phyloP scores from a whole-genome alignment of 306 rosid species.

The Rubus idaeus region DNA sequence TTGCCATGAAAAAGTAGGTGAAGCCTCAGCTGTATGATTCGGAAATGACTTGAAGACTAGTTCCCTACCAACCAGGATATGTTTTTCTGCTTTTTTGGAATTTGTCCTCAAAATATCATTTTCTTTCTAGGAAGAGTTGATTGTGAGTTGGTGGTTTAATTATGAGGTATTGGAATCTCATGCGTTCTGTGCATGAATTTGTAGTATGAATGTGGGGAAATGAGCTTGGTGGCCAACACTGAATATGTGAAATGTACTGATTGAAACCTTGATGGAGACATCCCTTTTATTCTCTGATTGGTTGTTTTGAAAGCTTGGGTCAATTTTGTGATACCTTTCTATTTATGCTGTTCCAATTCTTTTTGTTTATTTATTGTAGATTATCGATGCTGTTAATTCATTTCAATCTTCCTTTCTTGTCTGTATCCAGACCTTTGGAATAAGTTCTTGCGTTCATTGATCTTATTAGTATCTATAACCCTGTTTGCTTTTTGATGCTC shows the following conservation, averaged over 20 bases:
- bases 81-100: slow-evolving; percentile 68
- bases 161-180: slow-evolving; percentile 53
- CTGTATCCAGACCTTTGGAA: slow-evolving; percentile 50
- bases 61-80: slow-evolving; percentile 63
- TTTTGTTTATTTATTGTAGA: slow-evolving; percentile 16
- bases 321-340: slow-evolving; percentile 30
- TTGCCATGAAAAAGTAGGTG: slow-evolving; percentile 52
- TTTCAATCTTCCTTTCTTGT: slow-evolving; percentile 15
- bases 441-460: slow-evolving; percentile 53
- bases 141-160: slow-evolving; percentile 52
- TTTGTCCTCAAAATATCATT: slow-evolving; percentile 58
- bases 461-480: slow-evolving; percentile 42
- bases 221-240: slow-evolving; percentile 76
- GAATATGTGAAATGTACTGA: slow-evolving; percentile 60
- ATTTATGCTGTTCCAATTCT: slow-evolving; percentile 18
- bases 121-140: slow-evolving; percentile 43
- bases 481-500: slow-evolving; percentile 35
- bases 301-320: slow-evolving; percentile 23
- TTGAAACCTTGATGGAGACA: slow-evolving; percentile 64
- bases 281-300: slow-evolving; percentile 43
- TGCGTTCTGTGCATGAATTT: slow-evolving; percentile 45
- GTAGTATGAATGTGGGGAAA: slow-evolving; percentile 47
- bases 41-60: slow-evolving; percentile 44
- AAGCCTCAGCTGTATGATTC: slow-evolving; percentile 63
- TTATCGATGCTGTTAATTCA: slow-evolving; percentile 19